Evolutionary conservation across 345 rosid species (phyloP), one percentile per base, ranked within the genome.

Genomic region (Lepidium aucheri): DNA sequence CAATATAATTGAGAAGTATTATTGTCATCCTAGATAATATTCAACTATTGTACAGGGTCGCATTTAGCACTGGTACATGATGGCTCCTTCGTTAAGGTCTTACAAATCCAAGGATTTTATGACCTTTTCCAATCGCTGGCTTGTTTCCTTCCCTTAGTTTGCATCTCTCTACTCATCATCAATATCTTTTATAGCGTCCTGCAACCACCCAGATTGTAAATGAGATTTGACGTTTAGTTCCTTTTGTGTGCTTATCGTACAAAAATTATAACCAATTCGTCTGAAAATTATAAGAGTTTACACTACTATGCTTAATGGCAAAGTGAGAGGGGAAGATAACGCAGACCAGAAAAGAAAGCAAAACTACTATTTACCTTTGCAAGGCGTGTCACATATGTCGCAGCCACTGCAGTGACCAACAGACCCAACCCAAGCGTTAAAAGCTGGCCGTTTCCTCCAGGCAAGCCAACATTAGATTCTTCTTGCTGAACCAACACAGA

Each of bases 391-490:
- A 94, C 95, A 44, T 94, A 94, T 58, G 93, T 74, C 43, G 88
- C 99, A 26, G 96, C 97, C 50, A 94, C 39, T 53, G 93, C 99
- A 42, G 96, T 90, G 28, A 72, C 89, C 77, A 94, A 52, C 51
- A 94, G 79, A 69, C 97, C 96, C 24, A 88, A 33, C n/a, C 92
- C 99, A 10, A 94, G 87, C 10, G 95, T 90, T 78, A 82, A 66
- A 14, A 94, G 74, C 82, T 84, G 86, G 38, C 89, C 80, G 53
- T 84, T 88, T 76, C 97, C 96, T 74, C 94, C 94, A 2, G 77
- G 28, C 39, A 86, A 71, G 50, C 84, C 90, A 32, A 84, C 35
- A 13, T 80, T 85, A 9, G 97, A 84, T 68, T 88, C 99, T 33
- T 94, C 97, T 83, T 88, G 96, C 99, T 94, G 87, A 60, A 74